Percentiles rank a stretch among this genome's conserved stretches.
Evolutionary conservation across 2,329 filamentous ascomycete species (phyloP).

Genomic region (Nemania serpens): DNA sequence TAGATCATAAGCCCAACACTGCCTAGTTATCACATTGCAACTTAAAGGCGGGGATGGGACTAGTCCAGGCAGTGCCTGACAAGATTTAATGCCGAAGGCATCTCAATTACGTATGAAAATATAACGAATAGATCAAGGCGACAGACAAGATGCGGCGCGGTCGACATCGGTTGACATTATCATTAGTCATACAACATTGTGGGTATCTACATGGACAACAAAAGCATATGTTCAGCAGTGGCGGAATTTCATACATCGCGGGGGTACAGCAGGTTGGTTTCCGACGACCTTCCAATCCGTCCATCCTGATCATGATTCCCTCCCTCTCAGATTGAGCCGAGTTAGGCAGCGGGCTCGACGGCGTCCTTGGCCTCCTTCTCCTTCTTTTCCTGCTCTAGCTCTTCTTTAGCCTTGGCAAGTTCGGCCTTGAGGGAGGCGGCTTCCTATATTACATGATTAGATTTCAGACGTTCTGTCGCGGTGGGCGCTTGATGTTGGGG

Average conservation of each 20-base stretch:
- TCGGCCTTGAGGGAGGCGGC: slow-evolving; percentile 36
- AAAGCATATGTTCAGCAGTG: slow-evolving; percentile 18
- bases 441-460: slow-evolving; percentile 30
- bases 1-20: no score
- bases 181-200: slow-evolving; percentile 35
- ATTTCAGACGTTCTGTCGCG: not conserved
- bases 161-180: slow-evolving; percentile 31
- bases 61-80: no score
- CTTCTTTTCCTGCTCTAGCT: slow-evolving; percentile 29
- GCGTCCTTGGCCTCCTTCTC: slow-evolving; percentile 29
- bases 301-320: slow-evolving; percentile 10
- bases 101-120: no score
- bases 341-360: slow-evolving; percentile 24
- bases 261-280: slow-evolving; percentile 1
- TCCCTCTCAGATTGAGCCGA: not conserved
- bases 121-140: no score
- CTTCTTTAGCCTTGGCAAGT: slow-evolving; percentile 33
- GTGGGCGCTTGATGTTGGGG: not conserved
- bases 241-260: slow-evolving; percentile 24
- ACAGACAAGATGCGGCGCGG: no score
- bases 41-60: no score
- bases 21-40: no score
- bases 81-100: no score
- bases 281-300: slow-evolving; percentile 4
- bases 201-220: slow-evolving; percentile 31